phyloP scores from a whole-genome alignment of 2,329 filamentous ascomycete genomes.

The Colletotrichum sp. region DNA sequence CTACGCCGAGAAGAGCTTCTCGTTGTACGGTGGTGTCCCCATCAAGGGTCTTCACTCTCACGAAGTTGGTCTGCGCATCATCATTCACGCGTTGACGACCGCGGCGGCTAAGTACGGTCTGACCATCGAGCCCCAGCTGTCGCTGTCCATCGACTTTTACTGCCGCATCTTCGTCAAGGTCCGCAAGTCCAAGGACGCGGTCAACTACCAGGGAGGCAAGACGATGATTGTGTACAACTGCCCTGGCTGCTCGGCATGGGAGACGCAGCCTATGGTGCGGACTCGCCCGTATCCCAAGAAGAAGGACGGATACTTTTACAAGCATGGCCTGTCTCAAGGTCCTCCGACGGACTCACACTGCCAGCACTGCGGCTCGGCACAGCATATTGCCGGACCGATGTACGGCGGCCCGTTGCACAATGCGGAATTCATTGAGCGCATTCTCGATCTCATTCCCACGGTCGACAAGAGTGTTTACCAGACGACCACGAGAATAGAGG shows the following conservation, averaged over 20 bases:
- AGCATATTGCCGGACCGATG: slow-evolving; percentile 92
- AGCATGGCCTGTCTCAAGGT: slow-evolving; percentile 76
- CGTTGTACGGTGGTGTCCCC: slow-evolving; percentile 90
- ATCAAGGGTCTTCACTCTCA: slow-evolving; percentile 86
- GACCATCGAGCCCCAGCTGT: slow-evolving; percentile 87
- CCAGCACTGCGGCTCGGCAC: slow-evolving; percentile 84
- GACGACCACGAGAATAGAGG: slow-evolving; percentile 81
- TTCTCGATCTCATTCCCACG: slow-evolving; percentile 74
- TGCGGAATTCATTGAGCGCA: slow-evolving; percentile 77
- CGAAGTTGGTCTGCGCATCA: slow-evolving; percentile 85
- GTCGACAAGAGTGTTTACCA: slow-evolving; percentile 75
- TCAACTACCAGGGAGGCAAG: slow-evolving; percentile 90
- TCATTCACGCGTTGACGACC: slow-evolving; percentile 81
- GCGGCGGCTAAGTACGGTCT: slow-evolving; percentile 86
- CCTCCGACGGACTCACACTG: slow-evolving; percentile 72
- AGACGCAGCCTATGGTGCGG: slow-evolving; percentile 77
- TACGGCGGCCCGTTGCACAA: slow-evolving; percentile 91
- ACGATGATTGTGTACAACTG: slow-evolving; percentile 95
- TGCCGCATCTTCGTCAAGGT: slow-evolving; percentile 87
- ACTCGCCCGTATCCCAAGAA: slow-evolving; percentile 73
- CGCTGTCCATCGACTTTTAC: slow-evolving; percentile 96
- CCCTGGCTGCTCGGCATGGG: slow-evolving; percentile 88
- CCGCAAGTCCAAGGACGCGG: slow-evolving; percentile 77
- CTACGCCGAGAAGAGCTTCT: slow-evolving; percentile 92
- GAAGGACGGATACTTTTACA: slow-evolving; percentile 73